A percentile compares a stretch with the other conserved stretches of the same genome.
Evolutionary conservation across 2,329 filamentous ascomycete genomes (phyloP).

Genomic region (Monosporascus sp.): DNA sequence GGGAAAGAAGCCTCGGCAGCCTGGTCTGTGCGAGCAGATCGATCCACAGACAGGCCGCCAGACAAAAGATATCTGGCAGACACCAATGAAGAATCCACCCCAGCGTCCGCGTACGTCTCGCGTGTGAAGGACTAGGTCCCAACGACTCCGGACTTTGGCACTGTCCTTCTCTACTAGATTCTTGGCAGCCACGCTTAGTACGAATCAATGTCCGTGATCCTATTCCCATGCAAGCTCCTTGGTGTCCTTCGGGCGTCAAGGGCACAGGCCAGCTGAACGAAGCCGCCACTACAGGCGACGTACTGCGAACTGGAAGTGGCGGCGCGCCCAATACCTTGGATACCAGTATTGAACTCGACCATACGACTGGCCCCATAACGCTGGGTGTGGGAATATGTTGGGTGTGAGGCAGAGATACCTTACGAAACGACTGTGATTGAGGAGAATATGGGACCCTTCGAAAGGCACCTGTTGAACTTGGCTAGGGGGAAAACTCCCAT

Average conservation of each 20-base stretch:
- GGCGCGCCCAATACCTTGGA: neutral
- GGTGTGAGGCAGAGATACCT: conserved; percentile 36
- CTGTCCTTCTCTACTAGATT: conserved; percentile 35
- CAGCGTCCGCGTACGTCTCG: conserved; percentile 48
- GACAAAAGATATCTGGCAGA: conserved; percentile 37
- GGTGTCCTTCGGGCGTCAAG: conserved; percentile 8
- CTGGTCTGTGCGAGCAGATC: conserved; percentile 42
- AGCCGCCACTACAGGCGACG: neutral
- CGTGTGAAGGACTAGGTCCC: conserved; percentile 42
- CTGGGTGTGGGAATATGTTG: conserved; percentile 52
- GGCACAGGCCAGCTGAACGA: conserved; percentile 15
- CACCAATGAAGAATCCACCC: conserved; percentile 52
- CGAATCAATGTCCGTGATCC: conserved; percentile 28
- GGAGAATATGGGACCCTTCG: conserved; percentile 48
- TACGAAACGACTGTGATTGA: conserved; percentile 41
- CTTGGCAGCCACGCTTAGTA: conserved; percentile 38
- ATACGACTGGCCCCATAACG: conserved; percentile 20
- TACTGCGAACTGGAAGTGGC: neutral
- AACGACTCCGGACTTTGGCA: conserved; percentile 44
- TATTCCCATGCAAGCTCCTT: conserved; percentile 20
- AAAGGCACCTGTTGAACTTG: conserved; percentile 41
- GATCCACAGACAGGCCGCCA: conserved; percentile 33
- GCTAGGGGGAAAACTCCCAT: conserved; percentile 39
- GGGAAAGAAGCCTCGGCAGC: conserved; percentile 37
- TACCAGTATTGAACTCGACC: neutral